Conservation (phyloP, 371 early-diverging fungal genomes). For the Paramicrosporidium saccamoebae region DNA sequence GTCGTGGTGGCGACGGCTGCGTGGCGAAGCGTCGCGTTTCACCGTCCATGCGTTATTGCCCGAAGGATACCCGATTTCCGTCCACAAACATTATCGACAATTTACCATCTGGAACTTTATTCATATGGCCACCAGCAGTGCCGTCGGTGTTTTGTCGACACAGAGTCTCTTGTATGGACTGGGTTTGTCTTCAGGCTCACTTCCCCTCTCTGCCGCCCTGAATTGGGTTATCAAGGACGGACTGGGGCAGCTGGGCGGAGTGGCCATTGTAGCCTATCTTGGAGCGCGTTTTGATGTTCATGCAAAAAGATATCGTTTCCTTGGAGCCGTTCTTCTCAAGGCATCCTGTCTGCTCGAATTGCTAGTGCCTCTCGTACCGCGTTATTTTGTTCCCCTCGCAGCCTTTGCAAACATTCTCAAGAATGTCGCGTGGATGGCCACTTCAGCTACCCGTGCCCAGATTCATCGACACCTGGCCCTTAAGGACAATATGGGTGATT, state of each 20-base stretch:
- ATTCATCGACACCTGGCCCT: conserved; percentile 24
- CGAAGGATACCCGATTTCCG: conserved; percentile 20
- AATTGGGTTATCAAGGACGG: conserved; percentile 66
- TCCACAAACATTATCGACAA: conserved; percentile 18
- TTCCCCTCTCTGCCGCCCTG: conserved; percentile 30
- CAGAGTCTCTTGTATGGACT: conserved; percentile 33
- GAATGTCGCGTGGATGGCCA: conserved; percentile 39
- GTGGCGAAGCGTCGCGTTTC: no score
- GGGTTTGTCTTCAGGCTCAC: conserved; percentile 23
- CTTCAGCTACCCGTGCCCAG: conserved; percentile 27
- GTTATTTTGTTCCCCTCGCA: conserved; percentile 21
- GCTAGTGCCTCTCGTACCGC: conserved; percentile 25
- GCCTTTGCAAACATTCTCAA: conserved; percentile 38
- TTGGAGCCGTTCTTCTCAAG: conserved; percentile 20
- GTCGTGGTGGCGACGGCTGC: no score
- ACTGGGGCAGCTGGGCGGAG: conserved; percentile 44
- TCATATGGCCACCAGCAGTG: conserved; percentile 24
- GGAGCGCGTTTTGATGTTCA: conserved; percentile 28
- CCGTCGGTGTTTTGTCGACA: conserved; percentile 30
- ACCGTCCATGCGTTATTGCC: conserved; percentile 20
- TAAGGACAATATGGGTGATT: conserved; percentile 32
- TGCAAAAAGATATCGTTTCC: conserved; percentile 31
- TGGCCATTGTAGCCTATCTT: conserved; percentile 23
- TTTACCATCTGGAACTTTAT: conserved; percentile 29
- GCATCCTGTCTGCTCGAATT: conserved; percentile 23